Evolutionary conservation across 2,329 filamentous ascomycete species (phyloP).

Genomic region (Ophiostoma sp.): DNA sequence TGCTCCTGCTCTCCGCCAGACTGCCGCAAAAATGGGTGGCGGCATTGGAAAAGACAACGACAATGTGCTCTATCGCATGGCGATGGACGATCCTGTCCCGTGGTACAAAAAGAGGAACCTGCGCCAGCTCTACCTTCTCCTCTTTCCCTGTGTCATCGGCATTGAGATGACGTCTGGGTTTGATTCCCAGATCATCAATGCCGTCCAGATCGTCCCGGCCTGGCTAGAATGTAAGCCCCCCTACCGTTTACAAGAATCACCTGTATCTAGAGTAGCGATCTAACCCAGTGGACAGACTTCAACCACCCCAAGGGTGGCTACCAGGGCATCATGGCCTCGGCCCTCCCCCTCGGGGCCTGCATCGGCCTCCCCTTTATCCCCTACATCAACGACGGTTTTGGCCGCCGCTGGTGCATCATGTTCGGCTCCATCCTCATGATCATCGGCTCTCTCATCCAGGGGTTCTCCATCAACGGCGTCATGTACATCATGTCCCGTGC

Average conservation of each 20-base stretch:
- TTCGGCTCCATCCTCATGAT: slow-evolving; percentile 50
- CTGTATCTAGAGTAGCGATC: background rate
- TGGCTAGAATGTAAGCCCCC: slow-evolving; percentile 34
- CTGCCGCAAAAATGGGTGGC: slow-evolving; percentile 22
- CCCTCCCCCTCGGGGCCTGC: slow-evolving; percentile 49
- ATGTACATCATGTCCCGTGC: slow-evolving; percentile 59
- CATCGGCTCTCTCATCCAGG: slow-evolving; percentile 49
- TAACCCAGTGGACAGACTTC: slow-evolving; percentile 29
- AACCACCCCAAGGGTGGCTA: slow-evolving; percentile 32
- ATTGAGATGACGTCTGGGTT: slow-evolving; percentile 59
- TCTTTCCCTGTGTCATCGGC: slow-evolving; percentile 54
- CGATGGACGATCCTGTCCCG: slow-evolving; percentile 38
- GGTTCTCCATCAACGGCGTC: slow-evolving; percentile 41
- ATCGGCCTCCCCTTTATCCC: slow-evolving; percentile 48
- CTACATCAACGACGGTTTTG: slow-evolving; percentile 47
- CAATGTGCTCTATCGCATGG: slow-evolving; percentile 37
- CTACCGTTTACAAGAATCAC: background rate
- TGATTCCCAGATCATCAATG: slow-evolving; percentile 42
- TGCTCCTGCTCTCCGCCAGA: background rate
- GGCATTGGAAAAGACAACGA: slow-evolving; percentile 26
- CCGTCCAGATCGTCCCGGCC: slow-evolving; percentile 37
- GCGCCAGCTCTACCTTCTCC: slow-evolving; percentile 47
- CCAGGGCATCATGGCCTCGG: slow-evolving; percentile 42
- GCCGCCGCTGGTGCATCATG: slow-evolving; percentile 48
- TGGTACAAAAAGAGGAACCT: slow-evolving; percentile 56